Evolutionary conservation across 2,329 filamentous ascomycete species (phyloP).

Genomic region (Rhytidhysteron rufulum): DNA sequence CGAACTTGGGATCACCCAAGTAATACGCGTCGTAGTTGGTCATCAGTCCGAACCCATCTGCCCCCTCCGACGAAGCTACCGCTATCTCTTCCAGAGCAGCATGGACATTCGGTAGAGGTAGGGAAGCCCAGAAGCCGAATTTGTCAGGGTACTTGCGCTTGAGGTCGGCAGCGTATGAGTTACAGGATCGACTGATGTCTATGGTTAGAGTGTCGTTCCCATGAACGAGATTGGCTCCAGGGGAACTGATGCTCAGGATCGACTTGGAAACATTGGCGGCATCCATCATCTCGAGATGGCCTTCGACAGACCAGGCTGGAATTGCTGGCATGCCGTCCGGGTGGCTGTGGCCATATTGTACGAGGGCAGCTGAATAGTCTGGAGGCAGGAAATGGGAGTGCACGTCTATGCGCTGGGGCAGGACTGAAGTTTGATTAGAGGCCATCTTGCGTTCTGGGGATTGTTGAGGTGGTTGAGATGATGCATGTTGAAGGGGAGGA

Average conservation of each 20-base stretch:
- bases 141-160: slow-evolving; percentile 34
- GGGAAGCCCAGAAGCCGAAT: slow-evolving; percentile 53
- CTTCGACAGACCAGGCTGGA: slow-evolving; percentile 43
- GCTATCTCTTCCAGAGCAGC: slow-evolving; percentile 48
- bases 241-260: slow-evolving; percentile 53
- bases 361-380: slow-evolving; percentile 39
- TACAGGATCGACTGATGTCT: slow-evolving; percentile 39
- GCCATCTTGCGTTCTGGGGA: background rate
- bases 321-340: slow-evolving; percentile 51
- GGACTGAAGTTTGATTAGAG: slow-evolving; percentile 1
- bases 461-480: background rate
- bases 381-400: slow-evolving; percentile 48
- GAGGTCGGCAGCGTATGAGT: slow-evolving; percentile 38
- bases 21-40: slow-evolving; percentile 54
- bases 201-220: slow-evolving; percentile 34
- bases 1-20: slow-evolving; percentile 45
- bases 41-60: slow-evolving; percentile 50
- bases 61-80: slow-evolving; percentile 38
- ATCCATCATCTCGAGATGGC: slow-evolving; percentile 51
- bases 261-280: slow-evolving; percentile 48
- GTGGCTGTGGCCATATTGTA: slow-evolving; percentile 39
- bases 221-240: slow-evolving; percentile 47
- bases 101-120: slow-evolving; percentile 50
- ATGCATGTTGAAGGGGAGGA: too few relatives aligned
- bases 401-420: slow-evolving; percentile 41